A percentile compares a stretch with the other conserved stretches of the same genome.
Evolutionary conservation across 345 rosid genomes (phyloP).

Genomic region (Eutrema yunnanense): DNA sequence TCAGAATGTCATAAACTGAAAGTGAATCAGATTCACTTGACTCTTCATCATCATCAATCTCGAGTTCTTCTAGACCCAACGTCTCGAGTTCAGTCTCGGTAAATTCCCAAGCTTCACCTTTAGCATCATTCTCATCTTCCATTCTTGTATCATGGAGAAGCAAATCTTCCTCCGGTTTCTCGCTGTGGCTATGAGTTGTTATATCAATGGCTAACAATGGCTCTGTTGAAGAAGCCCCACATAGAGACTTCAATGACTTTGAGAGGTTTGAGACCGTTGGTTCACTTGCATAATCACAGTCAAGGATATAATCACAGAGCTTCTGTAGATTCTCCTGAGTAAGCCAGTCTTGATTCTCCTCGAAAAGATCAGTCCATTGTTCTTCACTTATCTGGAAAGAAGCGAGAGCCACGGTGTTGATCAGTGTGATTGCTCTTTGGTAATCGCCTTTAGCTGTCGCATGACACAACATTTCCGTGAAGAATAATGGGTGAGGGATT

Average conservation of each 20-base stretch:
- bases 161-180: conserved; percentile 7
- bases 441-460: conserved; percentile 49
- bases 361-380: conserved; percentile 62
- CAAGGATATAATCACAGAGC: conserved; percentile 42
- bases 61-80: conserved; percentile 30
- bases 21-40: conserved; percentile 36
- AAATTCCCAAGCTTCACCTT: conserved; percentile 20
- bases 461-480: conserved; percentile 66
- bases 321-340: conserved; percentile 35
- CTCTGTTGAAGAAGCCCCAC: conserved; percentile 20
- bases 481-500: conserved; percentile 54
- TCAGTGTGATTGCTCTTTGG: conserved; percentile 53
- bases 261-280: conserved; percentile 55
- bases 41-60: conserved; percentile 30
- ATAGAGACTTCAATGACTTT: conserved; percentile 44
- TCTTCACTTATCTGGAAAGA: conserved; percentile 71
- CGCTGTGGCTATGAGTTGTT: conserved; percentile 2
- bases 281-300: conserved; percentile 47
- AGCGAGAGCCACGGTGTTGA: conserved; percentile 59
- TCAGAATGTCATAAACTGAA: conserved; percentile 59
- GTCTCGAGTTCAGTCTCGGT: conserved; percentile 31
- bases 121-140: neutral
- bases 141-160: conserved; percentile 8
- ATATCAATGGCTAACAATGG: conserved; percentile 17
- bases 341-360: conserved; percentile 38